A percentile compares a stretch with the other conserved stretches of the same genome.
phyloP scores from a whole-genome alignment of 176 grass and related monocot species.

The Tillandsia leiboldiana region DNA sequence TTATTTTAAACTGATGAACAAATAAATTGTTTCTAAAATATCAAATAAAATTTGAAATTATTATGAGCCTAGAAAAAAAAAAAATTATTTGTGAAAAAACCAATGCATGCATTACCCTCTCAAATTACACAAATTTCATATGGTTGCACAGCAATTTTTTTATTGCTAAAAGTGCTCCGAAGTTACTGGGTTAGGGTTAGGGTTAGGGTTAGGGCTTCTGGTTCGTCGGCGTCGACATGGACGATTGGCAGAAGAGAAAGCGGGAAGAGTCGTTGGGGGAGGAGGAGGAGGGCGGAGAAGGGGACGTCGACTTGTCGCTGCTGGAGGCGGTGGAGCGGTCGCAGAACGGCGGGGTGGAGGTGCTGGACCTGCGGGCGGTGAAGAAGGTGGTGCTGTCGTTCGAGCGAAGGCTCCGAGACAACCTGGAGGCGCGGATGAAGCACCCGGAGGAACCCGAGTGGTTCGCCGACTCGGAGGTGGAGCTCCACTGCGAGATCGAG shows the following conservation, averaged over 20 bases:
- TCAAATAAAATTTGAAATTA: too few relatives aligned
- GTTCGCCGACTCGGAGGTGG: slow-evolving; percentile 79
- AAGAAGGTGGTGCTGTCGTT: slow-evolving; percentile 78
- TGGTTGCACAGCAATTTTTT: too few relatives aligned
- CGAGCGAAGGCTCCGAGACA: slow-evolving; percentile 77
- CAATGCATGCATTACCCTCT: too few relatives aligned
- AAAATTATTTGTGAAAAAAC: too few relatives aligned
- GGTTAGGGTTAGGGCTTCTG: slow-evolving; percentile 7
- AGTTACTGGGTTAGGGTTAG: slow-evolving; percentile 1
- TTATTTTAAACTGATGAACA: too few relatives aligned
- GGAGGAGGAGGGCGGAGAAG: not conserved
- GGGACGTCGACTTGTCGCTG: slow-evolving; percentile 40
- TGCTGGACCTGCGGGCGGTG: slow-evolving; percentile 67
- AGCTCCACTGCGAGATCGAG: slow-evolving; percentile 74
- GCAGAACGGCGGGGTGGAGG: slow-evolving; percentile 40
- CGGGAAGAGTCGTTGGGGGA: slow-evolving; percentile 20
- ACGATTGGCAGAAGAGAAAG: slow-evolving; percentile 40
- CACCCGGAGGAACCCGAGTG: slow-evolving; percentile 67
- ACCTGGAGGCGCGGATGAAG: slow-evolving; percentile 96
- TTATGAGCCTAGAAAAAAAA: too few relatives aligned
- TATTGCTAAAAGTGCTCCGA: too few relatives aligned
- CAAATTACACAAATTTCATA: too few relatives aligned
- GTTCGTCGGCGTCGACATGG: not conserved
- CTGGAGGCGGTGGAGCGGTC: slow-evolving; percentile 31
- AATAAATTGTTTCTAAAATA: too few relatives aligned